Evolutionary conservation across 768 basidiomycete species (phyloP), one percentile per base, ranked within the genome.

Genomic region (Ramaria sp.): DNA sequence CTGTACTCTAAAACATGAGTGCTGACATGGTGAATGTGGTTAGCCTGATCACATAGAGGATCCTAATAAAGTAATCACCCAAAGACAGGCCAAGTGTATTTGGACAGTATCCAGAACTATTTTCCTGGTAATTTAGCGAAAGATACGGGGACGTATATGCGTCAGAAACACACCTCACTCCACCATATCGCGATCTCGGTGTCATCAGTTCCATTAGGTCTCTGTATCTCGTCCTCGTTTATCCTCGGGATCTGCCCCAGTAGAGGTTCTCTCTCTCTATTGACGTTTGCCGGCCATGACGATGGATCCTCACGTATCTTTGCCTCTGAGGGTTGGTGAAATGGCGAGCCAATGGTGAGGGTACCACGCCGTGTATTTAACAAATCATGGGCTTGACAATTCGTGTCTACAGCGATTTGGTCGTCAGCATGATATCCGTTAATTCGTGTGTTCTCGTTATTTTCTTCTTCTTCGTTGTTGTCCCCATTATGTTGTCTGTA

Each of bases 51-150:
- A 5, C 11, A 15, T 11, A 34, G 37, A 47, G 19, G 42, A 37
- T 3, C 1, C 2, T 11, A n/a, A 20, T 27, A 6, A 13, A 24
- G 12, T 38, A 49, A 31, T 48, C n/a, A 57, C 55, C 46, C 55
- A 50, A 57, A 57, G 20, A 57, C 46, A 3, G 55, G 55, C 24
- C 37, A 37, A 19, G 55, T 57, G 46, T 57, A 57, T 57, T 57
- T 49, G 45, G 45, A 57, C 13, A 57, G 47, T 13, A 49, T 57
- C 55, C 55, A 49, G 10, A 57, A 49, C 55, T 6, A 12, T 6
- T 47, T 52, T n/a, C 11, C 24, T 27, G 17, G 9, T 7, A 10
- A 31, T 19, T 22, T 4, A 49, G 7, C 27, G 27, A 41, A 27
- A 33, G 12, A 48, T 20, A n/a, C 2, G n/a, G 31, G 11, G 20